Evolutionary conservation across 345 rosid species (phyloP).

Genomic region (Citrus cavaleriei): DNA sequence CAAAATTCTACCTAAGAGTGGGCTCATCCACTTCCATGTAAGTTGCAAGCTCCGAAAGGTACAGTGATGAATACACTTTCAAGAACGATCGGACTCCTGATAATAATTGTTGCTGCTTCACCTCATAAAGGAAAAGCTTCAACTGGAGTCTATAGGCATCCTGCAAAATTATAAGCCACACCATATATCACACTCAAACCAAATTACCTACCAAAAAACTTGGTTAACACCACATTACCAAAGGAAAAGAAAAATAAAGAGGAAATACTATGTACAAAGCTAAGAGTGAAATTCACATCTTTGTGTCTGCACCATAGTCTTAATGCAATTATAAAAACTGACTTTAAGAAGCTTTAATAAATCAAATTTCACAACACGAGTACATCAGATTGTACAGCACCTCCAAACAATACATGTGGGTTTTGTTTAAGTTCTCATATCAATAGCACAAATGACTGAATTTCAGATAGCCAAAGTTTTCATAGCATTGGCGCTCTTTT

Average conservation of each 20-base stretch:
- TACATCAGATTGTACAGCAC: neutral
- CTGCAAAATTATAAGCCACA: slow-evolving; percentile 28
- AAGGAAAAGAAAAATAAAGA: neutral
- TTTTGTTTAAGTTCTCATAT: neutral
- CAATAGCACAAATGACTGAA: neutral
- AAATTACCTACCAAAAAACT: neutral
- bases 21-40: slow-evolving; percentile 97
- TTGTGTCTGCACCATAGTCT: neutral
- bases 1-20: slow-evolving; percentile 56
- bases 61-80: slow-evolving; percentile 82
- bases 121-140: slow-evolving; percentile 93
- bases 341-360: neutral
- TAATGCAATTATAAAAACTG: neutral
- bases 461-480: neutral
- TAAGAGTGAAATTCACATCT: neutral
- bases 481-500: neutral
- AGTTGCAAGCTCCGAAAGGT: slow-evolving; percentile 78
- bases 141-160: slow-evolving; percentile 95
- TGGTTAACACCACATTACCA: neutral
- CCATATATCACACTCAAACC: neutral
- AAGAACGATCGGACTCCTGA: slow-evolving; percentile 81
- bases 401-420: neutral
- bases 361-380: neutral
- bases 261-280: neutral
- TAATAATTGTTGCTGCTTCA: slow-evolving; percentile 88